Conservation (phyloP, 1,284 basidiomycete species). For the Cutaneotrichosporon dermatis region DNA sequence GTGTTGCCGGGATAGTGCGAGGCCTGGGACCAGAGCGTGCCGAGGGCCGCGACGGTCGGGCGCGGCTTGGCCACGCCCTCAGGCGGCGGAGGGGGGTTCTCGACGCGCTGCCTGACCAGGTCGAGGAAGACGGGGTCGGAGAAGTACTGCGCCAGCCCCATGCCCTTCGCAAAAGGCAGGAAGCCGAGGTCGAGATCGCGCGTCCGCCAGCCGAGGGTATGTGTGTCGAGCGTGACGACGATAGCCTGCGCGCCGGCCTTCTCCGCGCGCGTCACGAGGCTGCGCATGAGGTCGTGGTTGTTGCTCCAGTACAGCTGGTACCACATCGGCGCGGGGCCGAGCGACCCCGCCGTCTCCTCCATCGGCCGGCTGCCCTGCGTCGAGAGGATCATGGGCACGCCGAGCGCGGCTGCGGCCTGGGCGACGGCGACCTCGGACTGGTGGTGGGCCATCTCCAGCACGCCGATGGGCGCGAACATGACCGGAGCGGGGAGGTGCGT, state of each 20-base stretch:
- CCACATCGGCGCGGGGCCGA: conserved; percentile 61
- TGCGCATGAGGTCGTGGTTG: conserved; percentile 43
- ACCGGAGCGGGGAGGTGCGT: conserved; percentile 61
- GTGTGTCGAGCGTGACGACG: conserved; percentile 59
- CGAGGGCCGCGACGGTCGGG: conserved; percentile 7
- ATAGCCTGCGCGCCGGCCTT: conserved; percentile 51
- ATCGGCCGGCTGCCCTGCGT: conserved; percentile 65
- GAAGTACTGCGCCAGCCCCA: conserved; percentile 17
- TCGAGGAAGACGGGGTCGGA: conserved; percentile 15
- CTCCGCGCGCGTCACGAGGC: conserved; percentile 53
- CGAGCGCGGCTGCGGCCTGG: conserved; percentile 60
- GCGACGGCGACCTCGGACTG: conserved; percentile 64
- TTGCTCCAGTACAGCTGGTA: conserved; percentile 74
- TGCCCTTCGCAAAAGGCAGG: conserved; percentile 10
- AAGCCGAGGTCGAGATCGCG: conserved; percentile 14
- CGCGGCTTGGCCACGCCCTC: neutral
- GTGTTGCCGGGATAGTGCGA: conserved; percentile 12
- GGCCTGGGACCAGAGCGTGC: conserved; percentile 6
- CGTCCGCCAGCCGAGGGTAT: conserved; percentile 58
- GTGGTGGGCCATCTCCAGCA: conserved; percentile 63
- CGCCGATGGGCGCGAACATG: conserved; percentile 68
- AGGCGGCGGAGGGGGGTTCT: neutral
- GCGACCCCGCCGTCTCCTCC: conserved; percentile 66
- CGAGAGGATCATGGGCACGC: conserved; percentile 66
- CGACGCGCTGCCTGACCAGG: conserved; percentile 8